Conservation (phyloP, 495 filamentous ascomycete species). For the Penicillium atrosanguineum region DNA sequence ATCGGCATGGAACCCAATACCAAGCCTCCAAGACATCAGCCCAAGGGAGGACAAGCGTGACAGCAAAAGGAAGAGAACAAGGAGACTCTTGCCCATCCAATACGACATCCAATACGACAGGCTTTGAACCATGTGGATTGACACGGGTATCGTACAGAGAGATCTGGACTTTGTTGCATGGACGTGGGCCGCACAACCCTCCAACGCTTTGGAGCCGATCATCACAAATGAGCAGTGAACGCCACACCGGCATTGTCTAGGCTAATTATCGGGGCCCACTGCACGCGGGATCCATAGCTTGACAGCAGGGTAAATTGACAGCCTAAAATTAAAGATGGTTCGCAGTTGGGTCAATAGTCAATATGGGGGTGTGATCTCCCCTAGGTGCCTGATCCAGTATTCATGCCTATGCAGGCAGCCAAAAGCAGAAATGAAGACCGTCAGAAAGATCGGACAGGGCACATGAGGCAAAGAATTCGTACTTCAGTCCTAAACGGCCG, state of each 20-base stretch:
- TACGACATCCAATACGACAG: neutral
- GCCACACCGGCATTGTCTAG: conserved; percentile 9
- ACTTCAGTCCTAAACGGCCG: conserved; percentile 6
- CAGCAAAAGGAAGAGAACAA: neutral
- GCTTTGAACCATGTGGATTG: conserved; percentile 14
- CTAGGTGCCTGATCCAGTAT: neutral
- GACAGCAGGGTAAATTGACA: conserved; percentile 1
- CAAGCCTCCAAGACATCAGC: neutral
- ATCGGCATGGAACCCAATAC: neutral
- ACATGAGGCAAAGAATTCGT: conserved; percentile 1
- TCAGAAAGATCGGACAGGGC: neutral
- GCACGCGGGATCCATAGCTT: neutral
- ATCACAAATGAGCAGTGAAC: neutral
- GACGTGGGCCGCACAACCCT: conserved; percentile 3
- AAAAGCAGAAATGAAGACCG: neutral
- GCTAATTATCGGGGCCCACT: neutral
- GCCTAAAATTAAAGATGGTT: neutral
- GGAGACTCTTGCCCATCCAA: neutral
- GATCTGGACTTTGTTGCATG: conserved; percentile 16
- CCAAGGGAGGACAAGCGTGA: neutral
- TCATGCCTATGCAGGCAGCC: neutral
- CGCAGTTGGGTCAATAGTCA: neutral
- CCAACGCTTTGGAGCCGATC: conserved; percentile 8
- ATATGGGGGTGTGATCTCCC: neutral
- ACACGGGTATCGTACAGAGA: conserved; percentile 15